Percentiles rank a stretch among this genome's conserved stretches.
phyloP scores from a whole-genome alignment of 441 rosid species.

The Adansonia madagascariensis region DNA sequence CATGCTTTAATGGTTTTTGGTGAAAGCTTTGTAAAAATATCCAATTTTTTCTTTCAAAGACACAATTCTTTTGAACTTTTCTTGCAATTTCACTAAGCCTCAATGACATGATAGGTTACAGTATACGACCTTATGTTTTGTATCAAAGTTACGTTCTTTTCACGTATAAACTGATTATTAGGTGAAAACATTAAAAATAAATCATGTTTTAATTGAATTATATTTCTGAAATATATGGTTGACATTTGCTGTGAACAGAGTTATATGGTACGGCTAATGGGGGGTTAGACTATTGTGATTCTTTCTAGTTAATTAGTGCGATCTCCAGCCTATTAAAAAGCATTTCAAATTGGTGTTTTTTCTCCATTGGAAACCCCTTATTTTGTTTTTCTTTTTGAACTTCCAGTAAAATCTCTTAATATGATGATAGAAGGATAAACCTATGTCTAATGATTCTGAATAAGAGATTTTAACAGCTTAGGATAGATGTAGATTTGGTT shows the following conservation, averaged over 20 bases:
- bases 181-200: conserved; percentile 4
- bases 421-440: not conserved
- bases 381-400: not conserved
- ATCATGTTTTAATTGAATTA: conserved; percentile 15
- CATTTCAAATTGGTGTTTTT: not conserved
- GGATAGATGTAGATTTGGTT: conserved; percentile 13
- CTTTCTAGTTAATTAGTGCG: conserved; percentile 7
- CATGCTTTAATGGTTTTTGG: conserved; percentile 1
- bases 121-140: conserved; percentile 17
- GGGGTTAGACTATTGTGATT: not conserved
- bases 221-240: not conserved
- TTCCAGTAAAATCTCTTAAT: not conserved
- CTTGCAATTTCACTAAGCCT: conserved; percentile 2
- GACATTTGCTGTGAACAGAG: conserved; percentile 2
- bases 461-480: not conserved
- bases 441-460: conserved; percentile 5
- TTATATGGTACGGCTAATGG: not conserved
- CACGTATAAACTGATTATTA: not conserved
- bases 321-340: conserved; percentile 8
- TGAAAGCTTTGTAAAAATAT: conserved; percentile 17
- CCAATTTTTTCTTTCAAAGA: not conserved
- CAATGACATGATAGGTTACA: not conserved
- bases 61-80: not conserved
- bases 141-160: conserved; percentile 6
- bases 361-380: not conserved